phyloP scores from a whole-genome alignment of 768 basidiomycete species.

The Mycena rebaudengoi region DNA sequence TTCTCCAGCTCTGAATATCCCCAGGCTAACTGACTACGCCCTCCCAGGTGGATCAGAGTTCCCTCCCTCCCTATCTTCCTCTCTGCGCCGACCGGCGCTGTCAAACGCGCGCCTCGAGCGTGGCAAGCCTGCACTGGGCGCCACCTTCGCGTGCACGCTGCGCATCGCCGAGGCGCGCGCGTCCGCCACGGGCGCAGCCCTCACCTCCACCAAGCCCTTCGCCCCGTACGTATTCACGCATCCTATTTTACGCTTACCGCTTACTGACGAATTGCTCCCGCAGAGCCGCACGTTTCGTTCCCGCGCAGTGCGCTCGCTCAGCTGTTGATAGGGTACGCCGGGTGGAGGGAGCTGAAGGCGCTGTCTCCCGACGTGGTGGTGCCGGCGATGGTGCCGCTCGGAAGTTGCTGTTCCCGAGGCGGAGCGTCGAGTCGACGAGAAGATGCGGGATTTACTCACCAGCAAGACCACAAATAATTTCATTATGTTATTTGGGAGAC shows the following conservation, averaged over 20 bases:
- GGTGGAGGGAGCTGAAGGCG: background rate
- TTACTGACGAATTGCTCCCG: background rate
- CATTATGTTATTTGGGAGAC: too few species aligned
- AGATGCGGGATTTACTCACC: too few species aligned
- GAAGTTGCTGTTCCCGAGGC: background rate
- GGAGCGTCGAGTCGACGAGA: background rate
- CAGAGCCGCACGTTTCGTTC: background rate
- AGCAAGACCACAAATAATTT: too few species aligned
- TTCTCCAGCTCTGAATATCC: background rate
- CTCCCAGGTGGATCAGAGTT: background rate
- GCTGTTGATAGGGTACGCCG: slow-evolving; percentile 2
- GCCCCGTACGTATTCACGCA: background rate
- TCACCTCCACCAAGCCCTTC: background rate
- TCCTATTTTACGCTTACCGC: background rate
- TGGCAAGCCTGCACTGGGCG: background rate
- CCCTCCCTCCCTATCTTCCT: slow-evolving; percentile 1
- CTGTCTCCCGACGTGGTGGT: background rate
- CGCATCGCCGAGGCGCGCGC: background rate
- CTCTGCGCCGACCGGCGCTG: background rate
- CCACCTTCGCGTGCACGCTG: background rate
- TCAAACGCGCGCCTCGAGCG: background rate
- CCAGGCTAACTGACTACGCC: background rate
- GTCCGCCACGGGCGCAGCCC: background rate
- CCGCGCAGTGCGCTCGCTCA: slow-evolving; percentile 4
- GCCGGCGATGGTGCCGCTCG: background rate